Evolutionary conservation across 768 basidiomycete genomes (phyloP), one percentile per base, ranked within the genome.

Genomic region (Leccinum obscurum): DNA sequence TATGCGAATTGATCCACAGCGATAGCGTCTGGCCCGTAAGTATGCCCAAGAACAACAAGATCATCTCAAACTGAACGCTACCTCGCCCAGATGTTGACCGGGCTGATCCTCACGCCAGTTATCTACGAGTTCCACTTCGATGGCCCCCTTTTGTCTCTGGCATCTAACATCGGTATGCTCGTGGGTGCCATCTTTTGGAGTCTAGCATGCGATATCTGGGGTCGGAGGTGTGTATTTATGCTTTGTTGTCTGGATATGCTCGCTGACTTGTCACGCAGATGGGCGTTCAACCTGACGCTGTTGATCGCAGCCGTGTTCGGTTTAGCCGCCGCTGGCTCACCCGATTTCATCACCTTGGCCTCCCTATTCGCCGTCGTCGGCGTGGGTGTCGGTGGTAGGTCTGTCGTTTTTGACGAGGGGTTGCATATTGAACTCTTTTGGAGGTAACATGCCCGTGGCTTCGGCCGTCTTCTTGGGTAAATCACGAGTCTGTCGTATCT

Each of bases 401-500:
- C 7, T 54, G 14, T 34, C 41, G 2, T n/a, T 13, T 52, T 35
- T 39, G 9, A 10, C 2, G 2, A 57, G 8, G n/a, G 41, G 32
- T 13, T n/a, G 3, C 3, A 24, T 48, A 44, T 30, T 63, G 13
- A 63, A 50, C 6, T 37, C 22, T 20, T 14, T 10, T 52, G 14
- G 20, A 74, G 75, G 86, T 10, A 86, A 86, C 65, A 69, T 86
- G 41, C 83, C 85, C 2, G 84, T 86, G 3, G 83, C 78, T 63
- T 78, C 80, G 14, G 78, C 81, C 7, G 78, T 84, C 22, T 83
- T 84, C 62, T 70, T 84, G 54, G 82, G 82, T 81, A 13, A 26
- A 64, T 9, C 26, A 22, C 2, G 46, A 9, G 9, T 37, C 22
- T 24, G 63, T 9, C 22, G 1, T 20, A 28, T 20, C 44, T 32